Evolutionary conservation across 1,284 basidiomycete genomes (phyloP).

Genomic region (Rhodotorula mucilaginosa): DNA sequence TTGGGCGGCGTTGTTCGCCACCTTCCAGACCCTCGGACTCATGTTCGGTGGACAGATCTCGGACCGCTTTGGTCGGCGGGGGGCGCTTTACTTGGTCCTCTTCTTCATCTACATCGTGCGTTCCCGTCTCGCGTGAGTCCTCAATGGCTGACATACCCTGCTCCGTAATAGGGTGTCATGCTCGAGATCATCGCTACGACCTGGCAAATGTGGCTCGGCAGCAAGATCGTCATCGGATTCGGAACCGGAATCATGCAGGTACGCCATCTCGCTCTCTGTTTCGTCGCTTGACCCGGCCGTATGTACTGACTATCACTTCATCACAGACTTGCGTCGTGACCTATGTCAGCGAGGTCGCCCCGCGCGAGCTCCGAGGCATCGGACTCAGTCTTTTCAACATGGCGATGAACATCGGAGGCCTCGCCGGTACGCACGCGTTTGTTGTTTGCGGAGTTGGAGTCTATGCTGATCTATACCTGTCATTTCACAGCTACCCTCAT

Average conservation of each 20-base stretch:
- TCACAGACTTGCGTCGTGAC: slow-evolving; percentile 27
- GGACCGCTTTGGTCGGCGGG: slow-evolving; percentile 36
- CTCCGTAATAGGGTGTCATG: slow-evolving; percentile 12
- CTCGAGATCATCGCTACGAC: slow-evolving; percentile 35
- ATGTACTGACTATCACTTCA: background rate
- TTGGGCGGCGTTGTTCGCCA: slow-evolving; percentile 32
- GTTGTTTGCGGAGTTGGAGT: too few relatives aligned
- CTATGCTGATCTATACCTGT: too few relatives aligned
- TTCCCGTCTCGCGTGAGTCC: background rate
- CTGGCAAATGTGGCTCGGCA: slow-evolving; percentile 36
- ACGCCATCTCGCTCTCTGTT: too few relatives aligned
- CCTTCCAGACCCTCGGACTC: slow-evolving; percentile 36
- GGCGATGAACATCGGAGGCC: background rate
- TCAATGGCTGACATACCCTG: background rate
- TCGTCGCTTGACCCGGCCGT: too few relatives aligned
- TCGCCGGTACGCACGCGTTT: background rate
- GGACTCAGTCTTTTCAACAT: slow-evolving; percentile 35
- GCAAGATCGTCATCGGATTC: slow-evolving; percentile 39
- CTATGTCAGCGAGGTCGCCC: slow-evolving; percentile 38
- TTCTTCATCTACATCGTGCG: slow-evolving; percentile 35
- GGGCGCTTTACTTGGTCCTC: slow-evolving; percentile 31
- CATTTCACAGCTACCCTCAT: slow-evolving; percentile 29
- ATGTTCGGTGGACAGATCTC: slow-evolving; percentile 13
- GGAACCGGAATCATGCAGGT: slow-evolving; percentile 37
- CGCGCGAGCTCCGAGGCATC: slow-evolving; percentile 39